Evolutionary conservation across 179 eudicot genomes (phyloP).

Genomic region (Nepenthes alata): DNA sequence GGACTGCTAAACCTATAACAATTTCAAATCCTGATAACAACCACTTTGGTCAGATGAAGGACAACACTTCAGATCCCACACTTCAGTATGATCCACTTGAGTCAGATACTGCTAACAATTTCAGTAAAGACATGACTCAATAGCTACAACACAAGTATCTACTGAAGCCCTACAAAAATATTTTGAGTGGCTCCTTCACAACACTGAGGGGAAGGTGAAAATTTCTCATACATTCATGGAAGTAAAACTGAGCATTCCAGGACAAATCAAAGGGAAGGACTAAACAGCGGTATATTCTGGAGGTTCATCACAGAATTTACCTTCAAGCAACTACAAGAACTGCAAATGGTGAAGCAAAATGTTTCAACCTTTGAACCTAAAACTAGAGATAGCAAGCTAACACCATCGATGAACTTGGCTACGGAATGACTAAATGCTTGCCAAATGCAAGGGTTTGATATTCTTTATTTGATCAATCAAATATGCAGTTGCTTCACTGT

Average conservation of each 20-base stretch:
- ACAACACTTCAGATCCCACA: too few relatives aligned
- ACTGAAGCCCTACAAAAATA: too few relatives aligned
- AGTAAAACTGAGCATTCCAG: constrained; percentile 1
- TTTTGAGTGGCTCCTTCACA: too few relatives aligned
- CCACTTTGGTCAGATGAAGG: too few relatives aligned
- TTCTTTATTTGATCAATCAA: constrained; percentile 35
- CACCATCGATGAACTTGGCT: constrained; percentile 17
- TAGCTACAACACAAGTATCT: too few relatives aligned
- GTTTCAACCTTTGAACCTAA: constrained; percentile 14
- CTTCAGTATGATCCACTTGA: too few relatives aligned
- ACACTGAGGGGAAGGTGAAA: background rate
- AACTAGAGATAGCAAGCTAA: constrained; percentile 19
- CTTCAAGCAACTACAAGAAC: constrained; percentile 33
- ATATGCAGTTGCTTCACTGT: constrained; percentile 55
- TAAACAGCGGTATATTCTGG: constrained; percentile 10
- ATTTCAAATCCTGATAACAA: too few relatives aligned
- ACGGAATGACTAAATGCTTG: constrained; percentile 23
- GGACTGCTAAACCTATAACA: too few relatives aligned
- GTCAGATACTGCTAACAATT: too few relatives aligned
- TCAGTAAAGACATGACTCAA: too few relatives aligned
- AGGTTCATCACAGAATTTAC: constrained; percentile 36
- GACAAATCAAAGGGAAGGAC: constrained; percentile 3
- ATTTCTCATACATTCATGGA: background rate
- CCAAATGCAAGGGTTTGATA: constrained; percentile 22
- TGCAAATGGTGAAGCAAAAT: constrained; percentile 21